A percentile compares a stretch with the other conserved stretches of the same genome.
phyloP scores from a whole-genome alignment of 129 eudicot species.

The Oenanthe sinensis region DNA sequence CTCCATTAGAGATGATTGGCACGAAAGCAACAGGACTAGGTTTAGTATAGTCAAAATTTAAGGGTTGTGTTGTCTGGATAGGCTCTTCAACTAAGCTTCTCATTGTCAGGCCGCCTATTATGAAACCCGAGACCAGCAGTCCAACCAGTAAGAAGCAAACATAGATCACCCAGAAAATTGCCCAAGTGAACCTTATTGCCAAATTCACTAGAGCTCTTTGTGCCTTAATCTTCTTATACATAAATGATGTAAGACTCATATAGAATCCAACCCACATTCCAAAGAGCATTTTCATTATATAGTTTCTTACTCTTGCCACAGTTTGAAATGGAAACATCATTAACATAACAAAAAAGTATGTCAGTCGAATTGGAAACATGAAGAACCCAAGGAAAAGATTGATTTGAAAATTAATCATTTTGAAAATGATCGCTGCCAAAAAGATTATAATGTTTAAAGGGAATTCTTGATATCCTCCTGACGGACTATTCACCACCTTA shows the following conservation, averaged over 20 bases:
- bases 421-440: conserved; percentile 17
- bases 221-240: conserved; percentile 26
- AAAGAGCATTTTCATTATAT: conserved; percentile 9
- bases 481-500: conserved; percentile 5
- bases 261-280: conserved; percentile 16
- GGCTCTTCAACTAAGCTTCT: conserved; percentile 34
- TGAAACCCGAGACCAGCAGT: conserved; percentile 29
- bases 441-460: conserved; percentile 13
- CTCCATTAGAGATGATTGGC: conserved; percentile 25
- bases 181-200: conserved; percentile 36
- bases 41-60: conserved; percentile 59
- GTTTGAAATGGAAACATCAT: conserved; percentile 37
- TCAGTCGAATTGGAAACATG: conserved; percentile 34
- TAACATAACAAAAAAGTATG: conserved; percentile 27
- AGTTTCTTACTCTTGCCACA: conserved; percentile 12
- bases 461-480: conserved; percentile 13
- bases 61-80: conserved; percentile 20
- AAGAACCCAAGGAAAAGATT: conserved; percentile 30
- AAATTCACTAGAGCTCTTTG: conserved; percentile 26
- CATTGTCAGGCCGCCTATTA: conserved; percentile 30
- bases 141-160: conserved; percentile 40
- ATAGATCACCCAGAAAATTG: conserved; percentile 30
- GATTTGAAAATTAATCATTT: conserved; percentile 26
- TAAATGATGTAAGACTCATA: conserved; percentile 18
- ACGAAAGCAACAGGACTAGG: conserved; percentile 51